Percentiles rank a stretch among this genome's conserved stretches.
Conservation (phyloP, 202 grass and related monocot genomes). For the Schoenoplectus triqueter region DNA sequence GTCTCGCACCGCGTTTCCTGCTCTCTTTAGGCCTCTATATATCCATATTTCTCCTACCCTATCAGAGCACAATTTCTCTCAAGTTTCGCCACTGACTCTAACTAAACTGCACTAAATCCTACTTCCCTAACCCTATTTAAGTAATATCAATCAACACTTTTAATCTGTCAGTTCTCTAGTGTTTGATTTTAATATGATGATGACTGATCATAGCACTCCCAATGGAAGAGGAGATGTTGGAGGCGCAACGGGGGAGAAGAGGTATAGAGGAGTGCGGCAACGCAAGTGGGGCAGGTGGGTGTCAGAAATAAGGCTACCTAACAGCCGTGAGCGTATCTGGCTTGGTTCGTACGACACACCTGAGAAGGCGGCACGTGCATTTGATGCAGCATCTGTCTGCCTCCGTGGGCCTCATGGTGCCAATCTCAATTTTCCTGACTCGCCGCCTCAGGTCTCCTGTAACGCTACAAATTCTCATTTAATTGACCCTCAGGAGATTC, state of each 20-base stretch:
- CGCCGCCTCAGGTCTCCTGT: constrained; percentile 51
- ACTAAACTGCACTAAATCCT: constrained; percentile 3
- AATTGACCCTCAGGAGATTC: constrained; percentile 57
- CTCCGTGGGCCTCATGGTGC: constrained; percentile 56
- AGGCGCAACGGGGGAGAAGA: constrained; percentile 17
- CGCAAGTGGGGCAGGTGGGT: constrained; percentile 53
- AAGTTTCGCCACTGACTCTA: not conserved
- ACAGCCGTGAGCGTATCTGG: constrained; percentile 86
- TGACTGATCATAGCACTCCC: not conserved
- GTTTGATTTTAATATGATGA: constrained; percentile 18
- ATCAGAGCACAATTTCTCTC: not conserved
- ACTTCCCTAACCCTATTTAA: not conserved
- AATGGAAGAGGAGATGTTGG: not conserved
- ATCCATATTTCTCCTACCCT: constrained; percentile 22
- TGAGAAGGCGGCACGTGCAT: constrained; percentile 83
- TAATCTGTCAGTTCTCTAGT: not conserved
- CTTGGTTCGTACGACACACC: constrained; percentile 79
- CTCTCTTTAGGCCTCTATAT: constrained; percentile 15
- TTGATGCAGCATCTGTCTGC: constrained; percentile 86
- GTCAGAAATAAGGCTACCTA: constrained; percentile 68
- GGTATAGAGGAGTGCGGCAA: constrained; percentile 74
- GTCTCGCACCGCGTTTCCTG: constrained; percentile 23
- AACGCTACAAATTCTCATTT: constrained; percentile 21
- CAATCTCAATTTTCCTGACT: constrained; percentile 78
- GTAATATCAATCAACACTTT: not conserved